Percentiles rank a stretch among this genome's conserved stretches.
Conservation (phyloP, 768 basidiomycete genomes). For the Pleurotus pulmonarius region DNA sequence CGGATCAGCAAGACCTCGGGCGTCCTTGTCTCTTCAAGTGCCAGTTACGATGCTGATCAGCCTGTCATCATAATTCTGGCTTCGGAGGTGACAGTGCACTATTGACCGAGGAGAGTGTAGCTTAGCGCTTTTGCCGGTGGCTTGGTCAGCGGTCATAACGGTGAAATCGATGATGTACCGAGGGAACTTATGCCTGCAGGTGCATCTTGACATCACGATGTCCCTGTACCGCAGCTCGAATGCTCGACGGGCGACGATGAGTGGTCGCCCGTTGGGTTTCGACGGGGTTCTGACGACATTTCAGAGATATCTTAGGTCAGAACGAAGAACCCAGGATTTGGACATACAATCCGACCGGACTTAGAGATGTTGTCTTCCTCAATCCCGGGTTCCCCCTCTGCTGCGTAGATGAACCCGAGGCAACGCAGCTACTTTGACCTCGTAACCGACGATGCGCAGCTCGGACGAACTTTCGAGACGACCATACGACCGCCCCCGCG, state of each 20-base stretch:
- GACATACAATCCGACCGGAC: constrained; percentile 1
- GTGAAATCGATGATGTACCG: neutral
- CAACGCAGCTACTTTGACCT: neutral
- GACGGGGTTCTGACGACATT: neutral
- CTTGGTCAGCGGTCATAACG: neutral
- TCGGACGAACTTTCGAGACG: neutral
- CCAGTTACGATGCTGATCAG: neutral
- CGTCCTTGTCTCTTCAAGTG: neutral
- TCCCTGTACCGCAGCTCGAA: constrained; percentile 4
- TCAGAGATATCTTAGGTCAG: neutral
- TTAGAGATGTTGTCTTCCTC: neutral
- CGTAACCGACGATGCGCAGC: neutral
- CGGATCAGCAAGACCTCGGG: neutral
- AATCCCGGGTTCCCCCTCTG: constrained; percentile 2
- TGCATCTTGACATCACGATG: constrained; percentile 1
- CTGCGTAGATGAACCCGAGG: neutral
- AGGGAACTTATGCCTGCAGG: neutral
- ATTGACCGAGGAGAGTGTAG: neutral
- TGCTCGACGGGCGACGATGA: neutral
- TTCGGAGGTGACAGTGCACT: neutral
- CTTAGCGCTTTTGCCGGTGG: neutral
- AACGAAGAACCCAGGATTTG: constrained; percentile 1
- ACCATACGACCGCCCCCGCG: too few relatives aligned
- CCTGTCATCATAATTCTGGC: neutral
- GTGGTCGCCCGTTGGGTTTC: constrained; percentile 3